Evolutionary conservation across 1,139 yeast genomes (phyloP), one percentile per base, ranked within the genome.

Genomic region (Candida sojae): DNA sequence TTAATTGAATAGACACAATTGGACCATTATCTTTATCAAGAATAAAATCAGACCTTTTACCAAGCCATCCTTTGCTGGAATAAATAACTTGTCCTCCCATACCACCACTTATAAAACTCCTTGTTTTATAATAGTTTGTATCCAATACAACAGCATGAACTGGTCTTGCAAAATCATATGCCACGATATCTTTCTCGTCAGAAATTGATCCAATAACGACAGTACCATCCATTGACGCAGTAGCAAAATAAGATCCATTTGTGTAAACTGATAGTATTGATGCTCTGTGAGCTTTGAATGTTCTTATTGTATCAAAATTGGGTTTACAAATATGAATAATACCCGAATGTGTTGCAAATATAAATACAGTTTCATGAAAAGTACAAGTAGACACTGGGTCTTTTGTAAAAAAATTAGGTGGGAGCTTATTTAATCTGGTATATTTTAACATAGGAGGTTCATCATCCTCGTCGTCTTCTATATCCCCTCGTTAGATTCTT

Each of bases 161-260:
- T 0, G 99, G 98, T 32, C 98, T 71, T 58, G 88, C 86, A 64
- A 91, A 89, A 63, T 91, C 96, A 55, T 82, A 87, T 1, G 91
- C 91, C 0, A 80, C 74, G 3, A 87, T 80, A 56, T 86, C 95
- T 29, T 75, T 71, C 17, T 79, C 82, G 51, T 86, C 90, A 1
- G 56, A 53, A 0, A 88, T 71, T 0, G 92, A 80, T 0, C 96
- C 95, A 9, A 92, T 80, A 0, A 89, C 91, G 0, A 92, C 87
- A 0, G 96, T 88, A 0, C 99, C 98, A 62, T 93, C 98, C 75
- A 92, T 86, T 0, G 97, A 90, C 0, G 92, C 96, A 0, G 96
- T 85, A 0, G 92, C 96, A 55, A 92, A 82, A 57, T 77, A 83
- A 10, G 67, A 66, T 0, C 95, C 96, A 59, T 90, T 96, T 0